Evolutionary conservation across 2,329 filamentous ascomycete genomes (phyloP), one percentile per base, ranked within the genome.

Genomic region (Aspergillus pseudoterreus): DNA sequence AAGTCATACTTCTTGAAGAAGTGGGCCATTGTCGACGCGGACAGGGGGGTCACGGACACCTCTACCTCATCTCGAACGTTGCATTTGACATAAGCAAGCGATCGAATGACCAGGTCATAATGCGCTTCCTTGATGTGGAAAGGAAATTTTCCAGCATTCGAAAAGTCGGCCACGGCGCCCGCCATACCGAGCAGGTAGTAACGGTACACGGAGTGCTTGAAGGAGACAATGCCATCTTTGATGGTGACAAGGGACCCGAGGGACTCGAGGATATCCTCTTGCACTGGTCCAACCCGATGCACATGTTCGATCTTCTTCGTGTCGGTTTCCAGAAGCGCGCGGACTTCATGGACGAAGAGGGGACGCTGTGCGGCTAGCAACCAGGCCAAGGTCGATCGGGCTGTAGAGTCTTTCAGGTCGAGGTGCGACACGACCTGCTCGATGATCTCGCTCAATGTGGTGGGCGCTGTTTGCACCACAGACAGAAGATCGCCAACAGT

Each of bases 1-100:
- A 48, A 27, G 6, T 41, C 33, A 33, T 48, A 48, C 30, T 48
- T 36, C 6, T 42, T 38, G 5, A 48, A 48, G 22, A 39, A 48
- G 17, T 14, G n/a, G 14, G 17, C 4, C 22, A 41, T 35, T 4
- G 15, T 8, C n/a, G 45, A 48, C 22, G 15, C 6, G 12, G n/a
- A 19, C 17, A 48, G 27, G 6, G 45, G 22, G 0, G 45, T 32
- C 22, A 38, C 30, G 4, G 45, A 41, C 4, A 48, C 24, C 2
- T 42, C 45, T 10, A 42, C 22, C 36, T 48, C 45, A 11, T 48
- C 45, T 3, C 8, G 38, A n/a, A 48, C 22, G 19, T 22, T 30
- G 36, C 38, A 38, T 27, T 48, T 48, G 24, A 42, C 45, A 42
- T 48, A 42, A 11, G 45, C 45, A 2, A 48, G 22, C 6, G 39